phyloP scores from a whole-genome alignment of 2,329 filamentous ascomycete species.

The Neocucurbitaria cava region DNA sequence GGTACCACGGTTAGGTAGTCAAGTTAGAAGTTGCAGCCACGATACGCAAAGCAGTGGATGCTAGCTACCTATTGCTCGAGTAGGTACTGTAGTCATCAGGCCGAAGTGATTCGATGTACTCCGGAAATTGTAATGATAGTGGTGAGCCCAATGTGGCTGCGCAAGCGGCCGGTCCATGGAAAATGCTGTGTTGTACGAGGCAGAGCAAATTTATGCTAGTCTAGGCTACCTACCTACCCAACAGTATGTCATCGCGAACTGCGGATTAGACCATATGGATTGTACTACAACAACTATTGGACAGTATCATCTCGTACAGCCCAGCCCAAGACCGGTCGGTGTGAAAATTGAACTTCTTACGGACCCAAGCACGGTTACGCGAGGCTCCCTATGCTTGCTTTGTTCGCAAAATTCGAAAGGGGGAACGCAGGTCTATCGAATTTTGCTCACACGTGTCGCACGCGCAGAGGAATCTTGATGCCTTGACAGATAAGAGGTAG shows the following conservation, averaged over 20 bases:
- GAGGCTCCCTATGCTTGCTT: too few relatives aligned
- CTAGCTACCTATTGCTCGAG: not conserved
- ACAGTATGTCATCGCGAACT: not conserved
- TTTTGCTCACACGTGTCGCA: not conserved
- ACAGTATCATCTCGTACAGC: too few relatives aligned
- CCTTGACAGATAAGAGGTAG: too few relatives aligned
- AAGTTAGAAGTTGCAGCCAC: not conserved
- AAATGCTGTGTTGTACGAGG: constrained; percentile 9
- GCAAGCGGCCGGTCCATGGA: constrained; percentile 13
- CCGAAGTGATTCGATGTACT: too few relatives aligned
- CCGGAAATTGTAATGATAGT: too few relatives aligned
- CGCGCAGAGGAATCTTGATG: constrained; percentile 2
- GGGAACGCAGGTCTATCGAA: too few relatives aligned
- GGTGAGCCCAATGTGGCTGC: constrained; percentile 14
- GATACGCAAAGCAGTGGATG: not conserved
- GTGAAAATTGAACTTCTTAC: too few relatives aligned
- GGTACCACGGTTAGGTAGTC: too few relatives aligned
- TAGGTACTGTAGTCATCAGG: too few relatives aligned
- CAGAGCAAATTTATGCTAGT: constrained; percentile 10
- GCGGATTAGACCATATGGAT: not conserved
- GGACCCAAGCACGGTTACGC: too few relatives aligned
- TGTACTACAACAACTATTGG: not conserved
- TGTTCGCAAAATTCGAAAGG: constrained; percentile 2
- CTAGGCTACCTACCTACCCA: too few relatives aligned
- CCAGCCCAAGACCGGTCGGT: too few relatives aligned